Base-by-base conservation (phyloP, 441 rosid species). In the Eutrema salsugineum region DNA sequence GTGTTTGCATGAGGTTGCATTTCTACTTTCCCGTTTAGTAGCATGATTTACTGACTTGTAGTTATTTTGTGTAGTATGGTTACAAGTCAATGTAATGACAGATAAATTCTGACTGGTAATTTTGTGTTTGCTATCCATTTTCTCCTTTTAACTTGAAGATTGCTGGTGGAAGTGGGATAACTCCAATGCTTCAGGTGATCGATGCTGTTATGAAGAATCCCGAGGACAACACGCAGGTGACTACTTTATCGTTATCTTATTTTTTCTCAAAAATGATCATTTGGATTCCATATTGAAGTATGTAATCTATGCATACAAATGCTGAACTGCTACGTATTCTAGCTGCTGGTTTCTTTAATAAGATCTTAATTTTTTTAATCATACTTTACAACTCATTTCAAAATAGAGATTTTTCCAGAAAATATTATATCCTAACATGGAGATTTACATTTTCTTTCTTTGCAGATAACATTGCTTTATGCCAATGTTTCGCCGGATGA, bases 401-500 rank as follows among this genome's bases (percentile, higher is more conserved):
- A 15, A 59, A 43, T 11, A 42, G 39, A 28, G 27, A 3, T 16
- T 3, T 22, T 30, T 54, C 27, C 27, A 63, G 28, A 4, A 19
- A 59, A 44, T 5, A 6, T 24, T 36, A 38, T 2, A 35, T 46
- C 28, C 30, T 44, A 15, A 46, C 54, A 16, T 57, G 70, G 11
- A 55, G 19, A 6, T 68, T 16, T 30, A 27, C 54, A 11, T 63
- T 64, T 60, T 62, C 28, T 75, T 47, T 60, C n/a, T 61, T 33
- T 61, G 44, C 11, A 92, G 99, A 86, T 94, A 54, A 86, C 98
- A 8, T 78, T 94, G 76, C 73, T 94, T 24, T 94, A 88, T 83
- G 99, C 85, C 65, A 94, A 92, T 86, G 85, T 94, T 77, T 94
- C 99, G 35, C 93, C 98, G 33, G 98, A 92, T 83, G 99, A 94